Evolutionary conservation across 1,139 yeast species (phyloP).

Genomic region (Diutina pseudorugosa): DNA sequence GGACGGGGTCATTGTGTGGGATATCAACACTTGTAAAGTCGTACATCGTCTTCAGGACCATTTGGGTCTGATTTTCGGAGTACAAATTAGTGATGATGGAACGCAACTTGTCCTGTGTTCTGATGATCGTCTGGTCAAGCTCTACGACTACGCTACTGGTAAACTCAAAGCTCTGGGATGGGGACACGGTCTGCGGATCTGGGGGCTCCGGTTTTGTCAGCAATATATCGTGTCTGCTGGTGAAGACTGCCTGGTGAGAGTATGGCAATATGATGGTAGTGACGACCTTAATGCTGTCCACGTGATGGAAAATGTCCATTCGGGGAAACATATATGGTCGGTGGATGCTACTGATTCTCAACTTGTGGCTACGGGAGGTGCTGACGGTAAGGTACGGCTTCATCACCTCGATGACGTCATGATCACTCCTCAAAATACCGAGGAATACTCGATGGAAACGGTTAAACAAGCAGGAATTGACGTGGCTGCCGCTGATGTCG

Average conservation of each 20-base stretch:
- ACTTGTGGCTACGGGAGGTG: slow-evolving; percentile 64
- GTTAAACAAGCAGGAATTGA: neutral
- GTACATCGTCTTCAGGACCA: slow-evolving; percentile 51
- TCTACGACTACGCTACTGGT: slow-evolving; percentile 56
- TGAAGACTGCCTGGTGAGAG: slow-evolving; percentile 81
- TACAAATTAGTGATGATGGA: slow-evolving; percentile 47
- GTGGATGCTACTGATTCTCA: slow-evolving; percentile 37
- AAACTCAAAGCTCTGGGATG: slow-evolving; percentile 65
- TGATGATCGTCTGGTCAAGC: slow-evolving; percentile 78
- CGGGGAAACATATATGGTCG: slow-evolving; percentile 85
- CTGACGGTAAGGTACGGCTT: slow-evolving; percentile 69
- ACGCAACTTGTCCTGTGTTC: slow-evolving; percentile 65
- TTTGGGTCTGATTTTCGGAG: slow-evolving; percentile 86
- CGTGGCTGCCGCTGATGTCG: neutral
- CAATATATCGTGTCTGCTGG: slow-evolving; percentile 49
- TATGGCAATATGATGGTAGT: slow-evolving; percentile 43
- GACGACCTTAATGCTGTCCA: slow-evolving; percentile 16
- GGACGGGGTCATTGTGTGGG: slow-evolving; percentile 81
- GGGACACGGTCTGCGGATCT: slow-evolving; percentile 94
- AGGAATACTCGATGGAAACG: slow-evolving; percentile 16
- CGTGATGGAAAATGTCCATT: slow-evolving; percentile 49
- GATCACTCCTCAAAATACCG: slow-evolving; percentile 7
- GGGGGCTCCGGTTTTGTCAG: slow-evolving; percentile 58
- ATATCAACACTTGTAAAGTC: slow-evolving; percentile 29
- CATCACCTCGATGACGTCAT: slow-evolving; percentile 31